Percentiles rank a stretch among this genome's conserved stretches.
These are phyloP conservation scores for Paramecium biaurelia DNA, from an alignment of 73 alveolate genomes.

Conservation along the genomic window DNA sequence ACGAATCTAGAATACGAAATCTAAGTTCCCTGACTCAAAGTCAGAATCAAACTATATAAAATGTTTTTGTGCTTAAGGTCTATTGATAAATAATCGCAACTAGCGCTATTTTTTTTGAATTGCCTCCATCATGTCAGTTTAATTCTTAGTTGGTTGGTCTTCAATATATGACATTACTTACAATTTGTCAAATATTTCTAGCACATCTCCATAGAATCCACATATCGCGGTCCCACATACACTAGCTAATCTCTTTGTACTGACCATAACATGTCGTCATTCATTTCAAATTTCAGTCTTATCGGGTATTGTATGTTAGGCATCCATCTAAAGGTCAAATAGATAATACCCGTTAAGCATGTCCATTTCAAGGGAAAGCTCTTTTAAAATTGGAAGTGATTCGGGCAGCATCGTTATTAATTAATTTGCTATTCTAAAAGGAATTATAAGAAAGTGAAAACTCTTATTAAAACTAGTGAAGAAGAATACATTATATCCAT, in stretches of 20 bases:
- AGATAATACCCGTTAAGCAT: slow-evolving; percentile 14
- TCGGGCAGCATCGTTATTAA: slow-evolving; percentile 27
- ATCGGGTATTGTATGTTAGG: slow-evolving; percentile 35
- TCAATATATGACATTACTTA: background rate
- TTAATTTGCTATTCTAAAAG: background rate
- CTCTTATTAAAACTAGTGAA: background rate
- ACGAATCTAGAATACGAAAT: slow-evolving; percentile 69
- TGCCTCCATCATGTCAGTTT: slow-evolving; percentile 11
- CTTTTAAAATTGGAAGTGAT: slow-evolving; percentile 14
- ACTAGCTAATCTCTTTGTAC: background rate
- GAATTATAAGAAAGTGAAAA: background rate
- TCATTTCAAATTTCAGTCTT: background rate
- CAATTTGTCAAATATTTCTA: background rate
- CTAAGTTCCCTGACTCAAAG: slow-evolving; percentile 85
- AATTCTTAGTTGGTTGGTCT: background rate
- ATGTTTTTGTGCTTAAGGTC: background rate
- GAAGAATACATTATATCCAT: background rate
- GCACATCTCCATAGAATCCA: background rate
- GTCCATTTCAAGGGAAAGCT: slow-evolving; percentile 18
- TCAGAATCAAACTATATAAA: slow-evolving; percentile 57
- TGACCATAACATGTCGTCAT: background rate
- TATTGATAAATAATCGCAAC: background rate
- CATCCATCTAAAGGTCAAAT: background rate
- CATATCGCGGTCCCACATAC: background rate
- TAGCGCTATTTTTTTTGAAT: background rate